These are phyloP conservation scores for Neurospora sp. DNA, from an alignment of 495 filamentous ascomycete species.

Conservation along the genomic window DNA sequence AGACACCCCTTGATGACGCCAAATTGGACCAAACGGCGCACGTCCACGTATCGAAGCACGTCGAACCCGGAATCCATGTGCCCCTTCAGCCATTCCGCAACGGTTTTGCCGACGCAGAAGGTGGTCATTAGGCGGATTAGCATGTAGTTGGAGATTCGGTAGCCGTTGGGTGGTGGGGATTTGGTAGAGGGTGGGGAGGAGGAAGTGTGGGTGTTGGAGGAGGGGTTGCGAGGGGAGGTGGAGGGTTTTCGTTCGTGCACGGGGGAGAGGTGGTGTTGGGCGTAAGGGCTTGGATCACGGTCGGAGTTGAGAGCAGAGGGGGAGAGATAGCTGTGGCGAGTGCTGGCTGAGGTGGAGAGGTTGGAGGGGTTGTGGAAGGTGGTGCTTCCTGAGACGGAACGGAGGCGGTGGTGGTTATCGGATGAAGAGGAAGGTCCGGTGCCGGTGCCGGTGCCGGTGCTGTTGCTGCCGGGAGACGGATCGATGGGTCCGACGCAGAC, in stretches of 20 bases:
- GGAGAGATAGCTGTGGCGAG: not conserved
- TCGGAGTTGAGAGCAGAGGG: not conserved
- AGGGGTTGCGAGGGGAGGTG: not conserved
- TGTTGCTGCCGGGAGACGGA: not conserved
- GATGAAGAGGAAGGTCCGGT: not conserved
- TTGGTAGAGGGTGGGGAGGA: not conserved
- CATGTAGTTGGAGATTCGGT: slow-evolving; percentile 36
- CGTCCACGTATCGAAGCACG: slow-evolving; percentile 63
- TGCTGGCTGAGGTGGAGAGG: not conserved
- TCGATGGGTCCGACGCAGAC: slow-evolving; percentile 38
- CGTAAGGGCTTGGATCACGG: not conserved
- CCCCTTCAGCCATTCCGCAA: slow-evolving; percentile 71
- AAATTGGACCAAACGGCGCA: slow-evolving; percentile 86
- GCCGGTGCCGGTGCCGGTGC: not conserved
- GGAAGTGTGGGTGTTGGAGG: not conserved
- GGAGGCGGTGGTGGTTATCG: not conserved
- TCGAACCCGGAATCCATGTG: slow-evolving; percentile 49
- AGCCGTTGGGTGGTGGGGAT: slow-evolving; percentile 9
- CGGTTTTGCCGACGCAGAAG: slow-evolving; percentile 64
- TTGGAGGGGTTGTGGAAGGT: not conserved
- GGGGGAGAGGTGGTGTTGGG: not conserved
- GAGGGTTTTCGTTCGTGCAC: not conserved
- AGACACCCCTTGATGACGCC: slow-evolving; percentile 91
- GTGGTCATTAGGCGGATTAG: slow-evolving; percentile 68
- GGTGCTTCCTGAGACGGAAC: not conserved